Conservation (phyloP, 2,329 filamentous ascomycete genomes). For the Acephala macrosclerotiorum region DNA sequence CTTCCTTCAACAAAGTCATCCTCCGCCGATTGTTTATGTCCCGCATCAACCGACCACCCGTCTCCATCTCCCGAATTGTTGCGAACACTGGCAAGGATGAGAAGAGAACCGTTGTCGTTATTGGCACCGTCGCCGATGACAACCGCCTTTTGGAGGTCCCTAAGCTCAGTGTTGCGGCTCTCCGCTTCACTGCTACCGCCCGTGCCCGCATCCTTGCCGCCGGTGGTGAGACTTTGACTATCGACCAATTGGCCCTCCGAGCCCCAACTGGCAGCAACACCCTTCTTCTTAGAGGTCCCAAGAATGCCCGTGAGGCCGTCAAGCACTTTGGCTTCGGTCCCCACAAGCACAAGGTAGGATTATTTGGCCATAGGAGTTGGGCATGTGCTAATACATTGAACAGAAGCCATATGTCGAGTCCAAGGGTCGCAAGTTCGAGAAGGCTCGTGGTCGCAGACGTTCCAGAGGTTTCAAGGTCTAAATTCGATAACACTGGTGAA, state of each 20-base stretch:
- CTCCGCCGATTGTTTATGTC: slow-evolving; percentile 98
- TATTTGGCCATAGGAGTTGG: slow-evolving; percentile 33
- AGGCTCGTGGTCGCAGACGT: slow-evolving; percentile 96
- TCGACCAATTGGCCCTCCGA: slow-evolving; percentile 96
- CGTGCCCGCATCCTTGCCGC: slow-evolving; percentile 92
- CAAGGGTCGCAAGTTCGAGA: slow-evolving; percentile 99
- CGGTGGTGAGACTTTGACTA: slow-evolving; percentile 92
- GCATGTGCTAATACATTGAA: slow-evolving; percentile 4
- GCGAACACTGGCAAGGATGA: slow-evolving; percentile 71
- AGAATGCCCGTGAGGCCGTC: slow-evolving; percentile 96
- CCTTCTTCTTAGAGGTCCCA: slow-evolving; percentile 94
- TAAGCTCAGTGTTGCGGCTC: slow-evolving; percentile 92
- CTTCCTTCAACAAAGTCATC: slow-evolving; percentile 98
- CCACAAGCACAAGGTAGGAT: slow-evolving; percentile 91
- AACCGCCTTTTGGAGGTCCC: slow-evolving; percentile 90
- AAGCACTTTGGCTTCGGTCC: slow-evolving; percentile 99
- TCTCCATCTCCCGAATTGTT: slow-evolving; percentile 91
- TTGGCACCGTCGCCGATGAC: slow-evolving; percentile 97
- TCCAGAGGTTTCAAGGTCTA: slow-evolving; percentile 99
- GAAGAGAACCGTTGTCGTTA: slow-evolving; percentile 89
- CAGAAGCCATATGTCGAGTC: slow-evolving; percentile 96
- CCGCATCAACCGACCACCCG: slow-evolving; percentile 95
- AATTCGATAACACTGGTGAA: slow-evolving; percentile 46
- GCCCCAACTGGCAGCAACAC: slow-evolving; percentile 97
- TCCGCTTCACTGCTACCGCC: slow-evolving; percentile 96